Conservation (phyloP, 805 yeast genomes). For the Teunomyces pallodes region DNA sequence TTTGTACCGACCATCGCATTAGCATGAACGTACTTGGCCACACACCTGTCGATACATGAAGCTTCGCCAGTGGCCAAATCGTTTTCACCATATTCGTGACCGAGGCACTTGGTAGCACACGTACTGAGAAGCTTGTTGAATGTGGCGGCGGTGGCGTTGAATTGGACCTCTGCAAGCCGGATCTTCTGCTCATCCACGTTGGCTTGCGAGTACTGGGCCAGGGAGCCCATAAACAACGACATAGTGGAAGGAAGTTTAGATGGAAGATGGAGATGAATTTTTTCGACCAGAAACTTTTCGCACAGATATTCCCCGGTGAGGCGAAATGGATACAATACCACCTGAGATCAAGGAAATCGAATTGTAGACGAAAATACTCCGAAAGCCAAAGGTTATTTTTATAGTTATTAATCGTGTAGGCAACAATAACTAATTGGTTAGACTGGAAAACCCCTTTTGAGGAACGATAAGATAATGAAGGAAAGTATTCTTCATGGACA, state of each 20-base stretch:
- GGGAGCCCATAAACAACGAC: conserved; percentile 61
- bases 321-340: not conserved
- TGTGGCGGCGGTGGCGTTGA: conserved; percentile 50
- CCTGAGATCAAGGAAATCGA: not conserved
- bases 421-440: too few relatives aligned
- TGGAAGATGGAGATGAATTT: not conserved
- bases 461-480: too few relatives aligned
- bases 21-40: conserved; percentile 74
- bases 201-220: conserved; percentile 40
- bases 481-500: too few relatives aligned
- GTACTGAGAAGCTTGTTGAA: conserved; percentile 49
- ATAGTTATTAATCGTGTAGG: too few relatives aligned
- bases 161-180: conserved; percentile 65
- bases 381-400: not conserved
- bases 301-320: not conserved
- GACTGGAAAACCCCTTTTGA: too few relatives aligned
- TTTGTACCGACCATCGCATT: conserved; percentile 60
- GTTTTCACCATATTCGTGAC: conserved; percentile 79
- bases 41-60: conserved; percentile 84
- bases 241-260: conserved; percentile 25
- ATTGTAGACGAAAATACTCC: not conserved
- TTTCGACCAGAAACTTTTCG: not conserved
- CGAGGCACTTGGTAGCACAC: conserved; percentile 77
- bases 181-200: conserved; percentile 60
- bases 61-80: conserved; percentile 84